These are phyloP conservation scores for Phytopythium aichiense DNA, from an alignment of 352 stramenopile genomes.

Conservation along the genomic window DNA sequence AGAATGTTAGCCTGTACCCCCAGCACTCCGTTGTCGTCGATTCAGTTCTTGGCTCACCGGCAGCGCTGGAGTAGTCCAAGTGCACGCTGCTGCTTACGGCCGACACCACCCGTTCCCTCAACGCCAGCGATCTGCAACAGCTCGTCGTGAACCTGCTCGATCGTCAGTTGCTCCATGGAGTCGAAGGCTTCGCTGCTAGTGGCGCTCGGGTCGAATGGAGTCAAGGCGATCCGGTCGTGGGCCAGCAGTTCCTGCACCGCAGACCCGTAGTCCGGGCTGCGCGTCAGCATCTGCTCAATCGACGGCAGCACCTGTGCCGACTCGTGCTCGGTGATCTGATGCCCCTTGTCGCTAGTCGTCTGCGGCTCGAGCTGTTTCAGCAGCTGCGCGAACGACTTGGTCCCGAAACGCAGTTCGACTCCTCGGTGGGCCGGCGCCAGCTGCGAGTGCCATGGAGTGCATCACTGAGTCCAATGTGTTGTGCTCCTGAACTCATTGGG, in stretches of 20 bases:
- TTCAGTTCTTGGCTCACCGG: conserved; percentile 15
- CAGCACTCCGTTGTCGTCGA: neutral
- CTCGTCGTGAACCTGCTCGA: conserved; percentile 46
- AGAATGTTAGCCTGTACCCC: neutral
- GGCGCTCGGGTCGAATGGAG: neutral
- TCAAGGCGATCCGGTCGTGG: conserved; percentile 22
- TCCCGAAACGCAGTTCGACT: conserved; percentile 67
- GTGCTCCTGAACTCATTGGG: neutral
- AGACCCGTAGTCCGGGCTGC: conserved; percentile 49
- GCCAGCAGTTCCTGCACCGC: conserved; percentile 46
- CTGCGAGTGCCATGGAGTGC: conserved; percentile 14
- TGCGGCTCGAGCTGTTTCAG: conserved; percentile 34
- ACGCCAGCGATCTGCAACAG: conserved; percentile 55
- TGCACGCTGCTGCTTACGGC: conserved; percentile 59
- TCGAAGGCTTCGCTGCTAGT: conserved; percentile 4
- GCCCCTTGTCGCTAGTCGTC: conserved; percentile 2
- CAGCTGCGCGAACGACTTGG: conserved; percentile 58
- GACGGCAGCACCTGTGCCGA: neutral
- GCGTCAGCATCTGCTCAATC: conserved; percentile 28
- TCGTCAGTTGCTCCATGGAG: conserved; percentile 20
- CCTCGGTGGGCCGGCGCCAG: conserved; percentile 65
- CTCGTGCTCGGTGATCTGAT: neutral
- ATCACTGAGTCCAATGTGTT: neutral
- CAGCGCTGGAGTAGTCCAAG: conserved; percentile 53
- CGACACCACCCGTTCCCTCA: conserved; percentile 46